Evolutionary conservation across 2,329 filamentous ascomycete species (phyloP).

Genomic region (Xylaria sp.): DNA sequence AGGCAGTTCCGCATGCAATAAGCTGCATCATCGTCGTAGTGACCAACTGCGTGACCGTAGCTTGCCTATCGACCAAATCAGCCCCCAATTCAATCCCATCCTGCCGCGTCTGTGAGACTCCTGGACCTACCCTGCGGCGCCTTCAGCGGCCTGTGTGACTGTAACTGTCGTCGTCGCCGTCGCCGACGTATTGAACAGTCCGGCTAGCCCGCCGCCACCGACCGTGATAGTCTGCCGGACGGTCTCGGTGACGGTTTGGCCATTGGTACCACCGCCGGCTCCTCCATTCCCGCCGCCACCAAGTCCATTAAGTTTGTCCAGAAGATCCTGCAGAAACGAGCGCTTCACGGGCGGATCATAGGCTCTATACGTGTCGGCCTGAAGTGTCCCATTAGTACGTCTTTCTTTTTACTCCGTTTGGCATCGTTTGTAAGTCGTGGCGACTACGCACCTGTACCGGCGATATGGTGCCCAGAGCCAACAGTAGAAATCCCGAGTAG

Average conservation of each 20-base stretch:
- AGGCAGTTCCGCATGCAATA: slow-evolving; percentile 46
- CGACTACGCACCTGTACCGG: slow-evolving; percentile 33
- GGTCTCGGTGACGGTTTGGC: slow-evolving; percentile 30
- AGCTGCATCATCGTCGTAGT: slow-evolving; percentile 48
- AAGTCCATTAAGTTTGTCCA: slow-evolving; percentile 19
- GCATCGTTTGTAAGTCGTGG: background rate
- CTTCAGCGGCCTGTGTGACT: slow-evolving; percentile 50
- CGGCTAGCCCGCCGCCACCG: slow-evolving; percentile 26
- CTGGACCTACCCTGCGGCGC: slow-evolving; percentile 19
- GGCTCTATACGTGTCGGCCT: slow-evolving; percentile 27
- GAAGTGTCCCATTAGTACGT: slow-evolving; percentile 6
- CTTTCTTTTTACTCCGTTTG: slow-evolving; percentile 12
- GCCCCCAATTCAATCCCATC: slow-evolving; percentile 1
- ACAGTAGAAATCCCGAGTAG: slow-evolving; percentile 25
- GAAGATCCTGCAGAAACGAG: slow-evolving; percentile 22
- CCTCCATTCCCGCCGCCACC: background rate
- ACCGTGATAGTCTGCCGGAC: slow-evolving; percentile 37
- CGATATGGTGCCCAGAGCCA: slow-evolving; percentile 27
- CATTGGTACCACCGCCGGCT: background rate
- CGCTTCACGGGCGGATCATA: slow-evolving; percentile 32
- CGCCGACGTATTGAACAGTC: slow-evolving; percentile 17
- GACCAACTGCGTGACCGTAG: slow-evolving; percentile 43
- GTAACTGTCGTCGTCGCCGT: slow-evolving; percentile 49
- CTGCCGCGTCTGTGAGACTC: slow-evolving; percentile 20
- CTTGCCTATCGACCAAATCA: slow-evolving; percentile 21